Conservation (phyloP, 2,329 filamentous ascomycete genomes). For the Amauroascus niger region DNA sequence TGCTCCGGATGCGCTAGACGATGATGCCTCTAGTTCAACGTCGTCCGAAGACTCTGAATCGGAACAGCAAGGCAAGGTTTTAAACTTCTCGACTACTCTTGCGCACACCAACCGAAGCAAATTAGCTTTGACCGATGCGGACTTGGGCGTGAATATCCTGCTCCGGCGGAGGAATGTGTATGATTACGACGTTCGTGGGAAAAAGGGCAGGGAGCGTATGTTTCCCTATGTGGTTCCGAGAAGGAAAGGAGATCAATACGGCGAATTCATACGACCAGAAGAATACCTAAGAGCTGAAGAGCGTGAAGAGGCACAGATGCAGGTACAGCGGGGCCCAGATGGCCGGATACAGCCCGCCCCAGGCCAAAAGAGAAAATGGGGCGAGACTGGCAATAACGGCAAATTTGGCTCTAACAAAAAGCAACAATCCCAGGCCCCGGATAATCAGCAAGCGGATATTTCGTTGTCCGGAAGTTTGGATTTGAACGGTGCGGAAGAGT, state of each 20-base stretch:
- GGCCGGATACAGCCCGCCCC: conserved; percentile 53
- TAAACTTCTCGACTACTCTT: conserved; percentile 79
- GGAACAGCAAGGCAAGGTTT: conserved; percentile 80
- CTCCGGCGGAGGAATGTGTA: conserved; percentile 82
- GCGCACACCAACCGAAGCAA: conserved; percentile 79
- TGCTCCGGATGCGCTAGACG: conserved; percentile 60
- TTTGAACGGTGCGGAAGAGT: conserved; percentile 41
- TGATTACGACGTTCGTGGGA: conserved; percentile 84
- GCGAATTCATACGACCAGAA: conserved; percentile 84
- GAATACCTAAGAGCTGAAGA: conserved; percentile 92
- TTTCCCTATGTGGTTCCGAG: conserved; percentile 78
- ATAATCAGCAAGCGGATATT: conserved; percentile 33
- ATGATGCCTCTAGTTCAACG: conserved; percentile 74
- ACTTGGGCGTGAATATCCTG: conserved; percentile 82
- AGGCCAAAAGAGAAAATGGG: conserved; percentile 92
- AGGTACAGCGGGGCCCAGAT: conserved; percentile 47
- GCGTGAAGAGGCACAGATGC: conserved; percentile 62
- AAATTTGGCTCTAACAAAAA: conserved; percentile 49
- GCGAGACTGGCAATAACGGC: conserved; percentile 50
- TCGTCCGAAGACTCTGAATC: conserved; percentile 83
- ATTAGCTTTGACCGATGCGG: conserved; percentile 74
- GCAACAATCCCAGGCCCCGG: conserved; percentile 38
- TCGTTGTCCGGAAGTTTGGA: conserved; percentile 30
- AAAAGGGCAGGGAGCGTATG: conserved; percentile 83
- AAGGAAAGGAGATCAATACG: conserved; percentile 79